Evolutionary conservation across 352 stramenopile species (phyloP), one percentile per base, ranked within the genome.

Genomic region (Plasmopara muralis): DNA sequence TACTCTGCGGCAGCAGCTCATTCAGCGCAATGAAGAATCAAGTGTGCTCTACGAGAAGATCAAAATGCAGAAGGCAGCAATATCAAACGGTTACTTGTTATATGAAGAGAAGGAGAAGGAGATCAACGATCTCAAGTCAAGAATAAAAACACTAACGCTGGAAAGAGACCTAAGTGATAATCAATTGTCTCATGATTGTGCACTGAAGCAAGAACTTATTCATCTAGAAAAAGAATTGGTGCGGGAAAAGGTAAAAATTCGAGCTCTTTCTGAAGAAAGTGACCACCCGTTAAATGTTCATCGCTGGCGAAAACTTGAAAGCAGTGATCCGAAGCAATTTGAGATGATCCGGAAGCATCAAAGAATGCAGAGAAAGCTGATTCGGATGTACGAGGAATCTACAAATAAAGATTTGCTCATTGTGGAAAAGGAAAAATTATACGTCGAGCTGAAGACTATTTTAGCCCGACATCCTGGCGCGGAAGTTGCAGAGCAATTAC

Each of bases 221-320:
- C 62, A 59, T 4, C 62, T 93, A 13, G 84, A 94, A 45, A 81
- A 85, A 37, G 78, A 89, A 44, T 37, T 96, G 3, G 40, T 90
- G 9, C 64, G 82, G 39, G 89, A 97, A 47, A 80, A 90, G 40
- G 90, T 68, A 14, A 95, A 95, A 56, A 93, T 95, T 55, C 74
- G 73, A 37, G 85, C 87, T 28, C 72, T 97, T 9, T 88, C 70
- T 6, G 87, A 96, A 50, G 89, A 97, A 58, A 72, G 97, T 9
- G 84, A 93, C n/a, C 72, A 89, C 18, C 89, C 89, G 5, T 50
- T 97, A 31, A 97, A 97, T 55, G 85, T 97, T 8, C 89, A 97
- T 51, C 77, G 89, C 14, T 97, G 89, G 89, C 74, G 87, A 33
- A 85, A 89, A 55, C 77, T 97, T 2, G 86, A 97, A 62, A 79